A percentile compares a stretch with the other conserved stretches of the same genome.
These are phyloP conservation scores for Penicillium olsonii DNA, from an alignment of 2,329 filamentous ascomycete genomes.

Conservation along the genomic window DNA sequence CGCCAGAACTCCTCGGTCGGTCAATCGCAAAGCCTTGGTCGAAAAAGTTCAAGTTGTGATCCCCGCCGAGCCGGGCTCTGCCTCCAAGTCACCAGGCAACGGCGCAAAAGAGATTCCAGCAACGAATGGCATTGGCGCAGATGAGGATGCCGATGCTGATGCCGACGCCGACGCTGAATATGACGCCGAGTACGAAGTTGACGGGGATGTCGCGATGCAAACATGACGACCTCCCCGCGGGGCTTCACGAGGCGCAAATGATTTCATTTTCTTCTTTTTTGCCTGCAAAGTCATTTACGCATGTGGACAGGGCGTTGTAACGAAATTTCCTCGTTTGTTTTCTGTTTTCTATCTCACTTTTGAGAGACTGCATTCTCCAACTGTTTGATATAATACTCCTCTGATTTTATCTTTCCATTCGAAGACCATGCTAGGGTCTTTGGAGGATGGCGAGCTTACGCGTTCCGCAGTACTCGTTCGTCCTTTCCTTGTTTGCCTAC, in stretches of 20 bases:
- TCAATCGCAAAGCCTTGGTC: conserved; percentile 23
- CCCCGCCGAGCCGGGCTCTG: conserved; percentile 25
- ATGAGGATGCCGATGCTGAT: conserved; percentile 19
- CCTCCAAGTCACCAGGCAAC: conserved; percentile 16
- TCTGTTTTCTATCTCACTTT: conserved; percentile 5
- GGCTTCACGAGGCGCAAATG: background rate
- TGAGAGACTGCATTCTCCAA: background rate
- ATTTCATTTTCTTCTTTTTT: background rate
- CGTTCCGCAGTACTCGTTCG: background rate
- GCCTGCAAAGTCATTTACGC: conserved; percentile 19
- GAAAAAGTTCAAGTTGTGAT: conserved; percentile 31
- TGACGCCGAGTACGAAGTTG: conserved; percentile 26
- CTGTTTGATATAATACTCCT: conserved; percentile 4
- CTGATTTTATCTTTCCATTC: conserved; percentile 4
- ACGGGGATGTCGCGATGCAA: conserved; percentile 33
- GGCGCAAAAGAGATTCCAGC: conserved; percentile 9
- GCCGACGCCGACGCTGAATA: conserved; percentile 32
- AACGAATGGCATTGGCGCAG: conserved; percentile 23
- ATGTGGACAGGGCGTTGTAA: conserved; percentile 27
- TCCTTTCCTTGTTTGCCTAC: background rate
- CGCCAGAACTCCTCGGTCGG: conserved; percentile 20
- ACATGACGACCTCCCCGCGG: conserved; percentile 21
- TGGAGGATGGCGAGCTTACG: background rate
- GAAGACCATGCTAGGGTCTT: background rate
- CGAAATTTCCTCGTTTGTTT: conserved; percentile 9